A percentile compares a stretch with the other conserved stretches of the same genome.
Evolutionary conservation across 495 filamentous ascomycete species (phyloP).

Genomic region (Neurospora sp.): DNA sequence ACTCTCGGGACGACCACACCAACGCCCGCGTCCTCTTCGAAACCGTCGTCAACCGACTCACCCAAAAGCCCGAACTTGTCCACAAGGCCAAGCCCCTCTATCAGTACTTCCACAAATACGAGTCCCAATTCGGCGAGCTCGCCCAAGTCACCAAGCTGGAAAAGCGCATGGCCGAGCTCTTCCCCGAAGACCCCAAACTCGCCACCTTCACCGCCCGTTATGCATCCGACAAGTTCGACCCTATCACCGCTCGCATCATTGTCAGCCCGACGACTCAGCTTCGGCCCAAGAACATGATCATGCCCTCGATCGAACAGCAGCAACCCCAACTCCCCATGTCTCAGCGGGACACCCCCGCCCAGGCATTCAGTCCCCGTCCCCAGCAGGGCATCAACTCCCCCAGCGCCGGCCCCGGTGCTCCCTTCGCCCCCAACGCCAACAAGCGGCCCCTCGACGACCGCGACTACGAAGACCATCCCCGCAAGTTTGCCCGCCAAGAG

Average conservation of each 20-base stretch:
- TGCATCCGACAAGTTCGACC: conserved; percentile 46
- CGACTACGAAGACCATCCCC: conserved; percentile 70
- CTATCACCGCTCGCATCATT: conserved; percentile 68
- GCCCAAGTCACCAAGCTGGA: conserved; percentile 82
- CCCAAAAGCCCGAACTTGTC: conserved; percentile 57
- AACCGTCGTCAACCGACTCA: conserved; percentile 71
- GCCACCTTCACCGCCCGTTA: conserved; percentile 67
- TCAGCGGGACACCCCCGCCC: conserved; percentile 13
- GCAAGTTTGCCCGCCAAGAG: conserved; percentile 46
- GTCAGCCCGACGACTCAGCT: conserved; percentile 71
- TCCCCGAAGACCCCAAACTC: conserved; percentile 74
- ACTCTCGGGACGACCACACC: conserved; percentile 81
- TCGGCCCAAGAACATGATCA: conserved; percentile 43
- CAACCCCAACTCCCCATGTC: conserved; percentile 42
- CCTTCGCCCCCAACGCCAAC: not conserved
- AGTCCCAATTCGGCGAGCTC: conserved; percentile 87
- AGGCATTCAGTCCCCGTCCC: conserved; percentile 36
- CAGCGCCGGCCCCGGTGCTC: not conserved
- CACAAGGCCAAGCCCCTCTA: conserved; percentile 77
- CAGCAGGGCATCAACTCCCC: conserved; percentile 57
- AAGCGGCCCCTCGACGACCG: conserved; percentile 63
- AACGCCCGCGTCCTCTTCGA: conserved; percentile 95
- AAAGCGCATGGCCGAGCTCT: conserved; percentile 83
- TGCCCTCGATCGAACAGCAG: conserved; percentile 42
- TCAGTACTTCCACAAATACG: conserved; percentile 84